Conservation (phyloP, 441 rosid species). For the Arabidopsis lyrata region DNA sequence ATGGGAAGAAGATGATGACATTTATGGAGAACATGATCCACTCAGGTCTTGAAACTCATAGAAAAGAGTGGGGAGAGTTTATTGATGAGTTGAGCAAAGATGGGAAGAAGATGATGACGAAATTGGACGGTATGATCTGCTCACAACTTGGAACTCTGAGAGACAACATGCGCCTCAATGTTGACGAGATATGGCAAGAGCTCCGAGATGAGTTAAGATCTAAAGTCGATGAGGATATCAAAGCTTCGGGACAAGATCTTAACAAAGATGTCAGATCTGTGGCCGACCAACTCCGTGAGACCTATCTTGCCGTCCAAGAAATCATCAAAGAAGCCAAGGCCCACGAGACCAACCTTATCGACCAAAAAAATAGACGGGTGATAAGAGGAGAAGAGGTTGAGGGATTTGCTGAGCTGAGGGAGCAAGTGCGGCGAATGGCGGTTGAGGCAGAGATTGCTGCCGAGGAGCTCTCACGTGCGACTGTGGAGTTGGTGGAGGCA, state of each 20-base stretch:
- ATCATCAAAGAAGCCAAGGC: slow-evolving; percentile 17
- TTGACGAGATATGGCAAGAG: slow-evolving; percentile 14
- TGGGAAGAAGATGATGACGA: slow-evolving; percentile 24
- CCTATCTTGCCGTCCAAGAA: slow-evolving; percentile 28
- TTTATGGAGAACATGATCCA: slow-evolving; percentile 24
- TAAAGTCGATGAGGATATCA: slow-evolving; percentile 1
- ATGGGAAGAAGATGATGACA: slow-evolving; percentile 22
- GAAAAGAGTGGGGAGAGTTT: slow-evolving; percentile 24
- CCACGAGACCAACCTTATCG: background rate
- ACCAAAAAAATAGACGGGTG: slow-evolving; percentile 17
- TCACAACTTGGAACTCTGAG: slow-evolving; percentile 26
- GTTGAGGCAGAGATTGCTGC: slow-evolving; percentile 24
- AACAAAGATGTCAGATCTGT: slow-evolving; percentile 10
- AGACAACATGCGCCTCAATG: slow-evolving; percentile 6
- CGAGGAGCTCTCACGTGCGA: slow-evolving; percentile 25
- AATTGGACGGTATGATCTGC: slow-evolving; percentile 25
- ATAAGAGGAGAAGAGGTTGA: slow-evolving; percentile 36
- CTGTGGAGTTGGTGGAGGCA: slow-evolving; percentile 30
- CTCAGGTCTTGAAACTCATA: slow-evolving; percentile 26
- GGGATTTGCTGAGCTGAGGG: slow-evolving; percentile 39
- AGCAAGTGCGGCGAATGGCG: slow-evolving; percentile 25
- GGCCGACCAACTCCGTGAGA: slow-evolving; percentile 9
- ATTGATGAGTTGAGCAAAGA: slow-evolving; percentile 24
- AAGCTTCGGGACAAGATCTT: slow-evolving; percentile 2
- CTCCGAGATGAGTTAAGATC: slow-evolving; percentile 17